These are phyloP conservation scores for Agaricales sp. DNA, from an alignment of 1,284 basidiomycete genomes.

Conservation along the genomic window DNA sequence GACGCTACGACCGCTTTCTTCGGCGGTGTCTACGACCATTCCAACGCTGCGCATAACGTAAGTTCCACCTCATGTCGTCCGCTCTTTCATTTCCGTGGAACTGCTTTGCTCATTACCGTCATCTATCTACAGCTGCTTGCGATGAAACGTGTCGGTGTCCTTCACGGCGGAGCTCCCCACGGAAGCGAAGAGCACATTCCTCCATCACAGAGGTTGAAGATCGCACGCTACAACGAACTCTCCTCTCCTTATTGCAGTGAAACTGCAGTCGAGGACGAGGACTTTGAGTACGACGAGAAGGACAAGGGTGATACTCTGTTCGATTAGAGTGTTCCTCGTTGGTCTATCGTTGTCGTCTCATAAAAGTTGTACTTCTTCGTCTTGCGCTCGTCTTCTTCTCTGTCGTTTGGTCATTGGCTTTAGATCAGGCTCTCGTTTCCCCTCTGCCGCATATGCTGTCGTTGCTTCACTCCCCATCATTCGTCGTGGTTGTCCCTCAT, in stretches of 20 bases:
- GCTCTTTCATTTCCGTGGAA: background rate
- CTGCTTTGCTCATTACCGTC: conserved; percentile 12
- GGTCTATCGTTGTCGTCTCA: no score
- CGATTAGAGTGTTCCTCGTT: no score
- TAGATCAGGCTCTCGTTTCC: no score
- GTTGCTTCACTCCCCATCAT: no score
- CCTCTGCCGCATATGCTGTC: no score
- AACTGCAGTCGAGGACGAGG: background rate
- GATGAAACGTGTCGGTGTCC: conserved; percentile 74
- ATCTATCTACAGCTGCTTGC: conserved; percentile 43
- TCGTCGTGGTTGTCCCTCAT: no score
- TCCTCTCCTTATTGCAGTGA: conserved; percentile 5
- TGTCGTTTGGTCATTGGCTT: no score
- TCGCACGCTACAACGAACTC: conserved; percentile 56
- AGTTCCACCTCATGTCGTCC: conserved; percentile 16
- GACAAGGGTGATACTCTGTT: background rate
- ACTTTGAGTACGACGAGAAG: background rate
- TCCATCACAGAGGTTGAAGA: conserved; percentile 58
- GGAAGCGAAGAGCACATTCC: conserved; percentile 46
- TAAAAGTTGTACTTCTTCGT: no score
- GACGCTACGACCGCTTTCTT: conserved; percentile 81
- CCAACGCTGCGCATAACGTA: conserved; percentile 73
- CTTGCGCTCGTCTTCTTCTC: no score
- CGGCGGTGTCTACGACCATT: conserved; percentile 79
- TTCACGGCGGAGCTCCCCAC: conserved; percentile 45